These are phyloP conservation scores for Candida cerambycidarum DNA, from an alignment of 805 yeast species.

Conservation along the genomic window DNA sequence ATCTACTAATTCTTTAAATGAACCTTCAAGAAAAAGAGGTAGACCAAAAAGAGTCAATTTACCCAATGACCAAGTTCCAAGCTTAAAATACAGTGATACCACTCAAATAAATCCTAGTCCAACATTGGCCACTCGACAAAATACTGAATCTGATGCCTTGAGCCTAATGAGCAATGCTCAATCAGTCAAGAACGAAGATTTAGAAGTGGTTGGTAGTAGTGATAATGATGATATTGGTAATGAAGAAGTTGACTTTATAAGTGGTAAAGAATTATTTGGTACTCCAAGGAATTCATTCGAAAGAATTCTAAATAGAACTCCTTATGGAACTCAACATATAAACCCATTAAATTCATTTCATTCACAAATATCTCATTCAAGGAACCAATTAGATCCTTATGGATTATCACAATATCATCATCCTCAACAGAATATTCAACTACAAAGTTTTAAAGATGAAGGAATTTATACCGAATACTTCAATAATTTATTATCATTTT, in stretches of 20 bases:
- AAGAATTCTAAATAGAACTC: slow-evolving; percentile 19
- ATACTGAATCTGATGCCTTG: slow-evolving; percentile 41
- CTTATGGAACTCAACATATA: slow-evolving; percentile 16
- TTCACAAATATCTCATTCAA: slow-evolving; percentile 9
- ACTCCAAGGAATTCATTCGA: slow-evolving; percentile 40
- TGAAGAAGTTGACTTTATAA: slow-evolving; percentile 34
- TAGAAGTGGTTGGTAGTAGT: slow-evolving; percentile 30
- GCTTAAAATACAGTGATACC: slow-evolving; percentile 33
- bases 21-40: slow-evolving; percentile 37
- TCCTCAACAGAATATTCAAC: slow-evolving; percentile 21
- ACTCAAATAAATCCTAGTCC: slow-evolving; percentile 28
- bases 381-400: slow-evolving; percentile 32
- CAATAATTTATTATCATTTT: slow-evolving; percentile 48
- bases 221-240: slow-evolving; percentile 32
- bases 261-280: slow-evolving; percentile 42
- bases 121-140: slow-evolving; percentile 29
- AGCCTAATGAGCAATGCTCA: slow-evolving; percentile 27
- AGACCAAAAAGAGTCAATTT: slow-evolving; percentile 35
- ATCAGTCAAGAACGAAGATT: slow-evolving; percentile 34
- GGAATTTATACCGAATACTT: slow-evolving; percentile 38
- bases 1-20: slow-evolving; percentile 26
- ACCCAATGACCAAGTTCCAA: slow-evolving; percentile 21
- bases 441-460: slow-evolving; percentile 21
- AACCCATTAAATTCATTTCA: slow-evolving; percentile 4
- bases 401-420: slow-evolving; percentile 42